Evolutionary conservation across 345 rosid species (phyloP).

Genomic region (Eucalyptus regnans): DNA sequence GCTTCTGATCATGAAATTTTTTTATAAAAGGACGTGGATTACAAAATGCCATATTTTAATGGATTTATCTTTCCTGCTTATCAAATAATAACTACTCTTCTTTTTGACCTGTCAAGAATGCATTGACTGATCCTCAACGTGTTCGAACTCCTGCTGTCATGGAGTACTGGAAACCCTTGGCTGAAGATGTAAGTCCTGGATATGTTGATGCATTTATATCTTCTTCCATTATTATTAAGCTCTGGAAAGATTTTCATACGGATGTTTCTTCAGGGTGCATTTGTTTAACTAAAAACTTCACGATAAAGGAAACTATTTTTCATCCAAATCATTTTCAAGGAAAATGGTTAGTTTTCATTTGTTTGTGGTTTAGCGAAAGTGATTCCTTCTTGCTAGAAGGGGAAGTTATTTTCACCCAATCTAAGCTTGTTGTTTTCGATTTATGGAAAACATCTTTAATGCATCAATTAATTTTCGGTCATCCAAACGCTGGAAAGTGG

Average conservation of each 20-base stretch:
- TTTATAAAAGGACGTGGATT: not conserved
- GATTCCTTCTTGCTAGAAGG: not conserved
- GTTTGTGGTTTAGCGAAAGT: not conserved
- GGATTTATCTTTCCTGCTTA: slow-evolving; percentile 1
- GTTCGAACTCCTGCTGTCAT: slow-evolving; percentile 79
- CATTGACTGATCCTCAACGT: slow-evolving; percentile 80
- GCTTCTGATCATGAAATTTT: not conserved
- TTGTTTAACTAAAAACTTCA: not conserved
- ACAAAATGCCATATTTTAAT: not conserved
- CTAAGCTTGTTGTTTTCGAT: not conserved
- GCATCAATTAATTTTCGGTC: not conserved
- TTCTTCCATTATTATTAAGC: not conserved
- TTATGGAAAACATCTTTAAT: not conserved
- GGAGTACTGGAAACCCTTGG: slow-evolving; percentile 95
- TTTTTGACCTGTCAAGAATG: slow-evolving; percentile 44
- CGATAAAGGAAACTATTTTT: not conserved
- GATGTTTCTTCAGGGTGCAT: not conserved
- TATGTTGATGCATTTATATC: not conserved
- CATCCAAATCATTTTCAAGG: not conserved
- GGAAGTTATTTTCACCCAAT: not conserved
- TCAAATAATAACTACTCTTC: not conserved
- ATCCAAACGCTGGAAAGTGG: not conserved
- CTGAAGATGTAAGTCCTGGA: slow-evolving; percentile 71
- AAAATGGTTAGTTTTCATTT: not conserved
- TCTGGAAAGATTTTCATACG: not conserved